Evolutionary conservation across 192 early-diverging fungal genomes (phyloP).

Genomic region (Jimgerdemannia flammicorona): DNA sequence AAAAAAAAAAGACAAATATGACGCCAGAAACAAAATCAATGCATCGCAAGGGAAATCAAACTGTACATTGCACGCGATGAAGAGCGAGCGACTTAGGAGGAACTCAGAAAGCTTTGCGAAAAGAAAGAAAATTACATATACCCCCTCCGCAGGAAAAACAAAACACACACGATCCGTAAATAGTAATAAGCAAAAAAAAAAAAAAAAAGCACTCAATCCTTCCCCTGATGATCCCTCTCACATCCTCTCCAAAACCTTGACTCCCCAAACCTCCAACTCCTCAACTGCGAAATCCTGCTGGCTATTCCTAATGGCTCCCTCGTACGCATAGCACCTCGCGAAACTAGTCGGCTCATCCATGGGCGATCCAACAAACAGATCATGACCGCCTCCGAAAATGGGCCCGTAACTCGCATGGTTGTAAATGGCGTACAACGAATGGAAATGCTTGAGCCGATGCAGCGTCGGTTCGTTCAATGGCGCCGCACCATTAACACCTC

Average conservation of each 20-base stretch:
- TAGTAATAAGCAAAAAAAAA: neutral
- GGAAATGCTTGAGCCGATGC: conserved; percentile 4
- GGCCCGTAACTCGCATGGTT: conserved; percentile 16
- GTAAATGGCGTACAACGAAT: conserved; percentile 14
- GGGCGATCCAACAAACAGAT: conserved; percentile 8
- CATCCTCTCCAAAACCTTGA: neutral
- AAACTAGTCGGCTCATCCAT: conserved; percentile 14
- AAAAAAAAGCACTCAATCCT: neutral
- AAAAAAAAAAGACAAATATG: too few relatives aligned
- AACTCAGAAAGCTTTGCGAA: too few relatives aligned
- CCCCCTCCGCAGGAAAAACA: too few relatives aligned
- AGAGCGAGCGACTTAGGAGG: too few relatives aligned
- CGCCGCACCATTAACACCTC: too few relatives aligned
- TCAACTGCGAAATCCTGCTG: conserved; percentile 13
- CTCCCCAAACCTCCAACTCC: conserved; percentile 12
- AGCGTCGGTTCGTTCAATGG: conserved; percentile 7
- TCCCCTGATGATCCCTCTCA: neutral
- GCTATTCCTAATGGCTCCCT: conserved; percentile 6
- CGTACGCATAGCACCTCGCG: conserved; percentile 11
- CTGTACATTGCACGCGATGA: too few relatives aligned
- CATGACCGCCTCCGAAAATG: conserved; percentile 14
- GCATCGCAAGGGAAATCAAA: too few relatives aligned
- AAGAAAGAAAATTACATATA: too few relatives aligned
- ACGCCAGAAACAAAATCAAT: too few relatives aligned
- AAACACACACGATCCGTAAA: neutral